Base-by-base conservation (phyloP, 805 yeast species). In the Candida maesae region DNA sequence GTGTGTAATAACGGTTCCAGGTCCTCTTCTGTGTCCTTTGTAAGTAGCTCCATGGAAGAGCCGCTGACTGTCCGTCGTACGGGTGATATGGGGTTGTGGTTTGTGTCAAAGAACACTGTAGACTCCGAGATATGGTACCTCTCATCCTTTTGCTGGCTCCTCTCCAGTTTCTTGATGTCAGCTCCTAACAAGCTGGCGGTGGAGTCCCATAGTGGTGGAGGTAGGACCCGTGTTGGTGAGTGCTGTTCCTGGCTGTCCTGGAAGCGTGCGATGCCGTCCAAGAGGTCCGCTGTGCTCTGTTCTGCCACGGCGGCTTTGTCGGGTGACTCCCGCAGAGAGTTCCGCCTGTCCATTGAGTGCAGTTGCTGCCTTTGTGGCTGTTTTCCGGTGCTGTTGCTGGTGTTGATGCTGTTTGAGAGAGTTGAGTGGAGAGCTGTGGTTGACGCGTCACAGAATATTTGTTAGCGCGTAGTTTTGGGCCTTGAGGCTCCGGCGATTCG, bases 21-120 rank as follows among this genome's bases (percentile, higher is more conserved):
- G 28, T 25, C 46, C 25, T 33, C 20, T 16, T 13, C 14, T 19
- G 24, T 38, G 31, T 32, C 41, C 14, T 34, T 26, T 3, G 40
- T 35, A 15, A 38, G 33, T n/a, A 51, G 11, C 9, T 47, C 52
- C 41, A 54, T 29, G 2, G 59, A 55, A 25, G 51, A 46, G 10
- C 54, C 59, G 20, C 59, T 53, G 2, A 55, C 33, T 0, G 54
- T 38, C 27, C 59, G 39, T 20, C 49, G 35, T 11, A 45, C 20
- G 4, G 60, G 58, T 0, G 56, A 45, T 3, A 33, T 15, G 2
- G 53, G 55, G 8, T 34, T 30, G 24, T 38, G 35, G 11, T 43
- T 18, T 1, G 27, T 41, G 7, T 42, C 48, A n/a, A 53, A 45
- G 16, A 49, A 12, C 44, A 46, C 35, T 2, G 55, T 53, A 1